phyloP scores from a whole-genome alignment of 2,329 filamentous ascomycete genomes.

The Colletotrichum lindemuthianum region DNA sequence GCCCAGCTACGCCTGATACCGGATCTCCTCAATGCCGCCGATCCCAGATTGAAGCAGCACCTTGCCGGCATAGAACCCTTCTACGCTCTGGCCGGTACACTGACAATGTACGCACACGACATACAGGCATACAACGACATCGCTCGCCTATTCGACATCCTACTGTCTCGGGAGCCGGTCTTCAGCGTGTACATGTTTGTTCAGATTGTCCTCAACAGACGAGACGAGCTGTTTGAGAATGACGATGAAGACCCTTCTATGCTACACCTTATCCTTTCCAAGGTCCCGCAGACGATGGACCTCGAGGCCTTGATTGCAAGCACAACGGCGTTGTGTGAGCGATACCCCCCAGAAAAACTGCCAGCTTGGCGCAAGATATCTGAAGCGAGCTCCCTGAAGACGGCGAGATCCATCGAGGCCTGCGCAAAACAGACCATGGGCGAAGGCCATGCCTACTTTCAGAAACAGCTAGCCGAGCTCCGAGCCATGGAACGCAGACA shows the following conservation, averaged over 20 bases:
- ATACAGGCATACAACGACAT: slow-evolving; percentile 91
- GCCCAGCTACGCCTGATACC: slow-evolving; percentile 89
- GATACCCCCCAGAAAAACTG: slow-evolving; percentile 77
- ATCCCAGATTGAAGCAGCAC: slow-evolving; percentile 77
- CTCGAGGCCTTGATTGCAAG: slow-evolving; percentile 79
- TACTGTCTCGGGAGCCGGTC: slow-evolving; percentile 87
- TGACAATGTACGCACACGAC: slow-evolving; percentile 97
- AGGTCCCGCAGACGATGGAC: slow-evolving; percentile 83
- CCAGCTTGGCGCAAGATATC: slow-evolving; percentile 79
- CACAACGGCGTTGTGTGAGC: slow-evolving; percentile 70
- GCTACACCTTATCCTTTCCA: slow-evolving; percentile 87
- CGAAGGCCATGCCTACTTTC: slow-evolving; percentile 75
- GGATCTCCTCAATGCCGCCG: slow-evolving; percentile 77
- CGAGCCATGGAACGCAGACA: slow-evolving; percentile 69
- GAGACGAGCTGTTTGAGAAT: slow-evolving; percentile 87
- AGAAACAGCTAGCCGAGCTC: slow-evolving; percentile 78
- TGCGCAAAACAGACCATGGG: slow-evolving; percentile 66
- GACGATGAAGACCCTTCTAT: slow-evolving; percentile 86
- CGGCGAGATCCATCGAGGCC: slow-evolving; percentile 66
- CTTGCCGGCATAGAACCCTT: slow-evolving; percentile 85
- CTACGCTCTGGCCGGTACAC: slow-evolving; percentile 90
- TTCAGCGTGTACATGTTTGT: slow-evolving; percentile 93
- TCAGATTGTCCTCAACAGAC: slow-evolving; percentile 83
- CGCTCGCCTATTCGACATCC: slow-evolving; percentile 88
- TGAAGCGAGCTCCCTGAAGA: slow-evolving; percentile 83